Percentiles rank a stretch among this genome's conserved stretches.
Evolutionary conservation across 306 rosid genomes (phyloP).

Genomic region (Vigna mungo): DNA sequence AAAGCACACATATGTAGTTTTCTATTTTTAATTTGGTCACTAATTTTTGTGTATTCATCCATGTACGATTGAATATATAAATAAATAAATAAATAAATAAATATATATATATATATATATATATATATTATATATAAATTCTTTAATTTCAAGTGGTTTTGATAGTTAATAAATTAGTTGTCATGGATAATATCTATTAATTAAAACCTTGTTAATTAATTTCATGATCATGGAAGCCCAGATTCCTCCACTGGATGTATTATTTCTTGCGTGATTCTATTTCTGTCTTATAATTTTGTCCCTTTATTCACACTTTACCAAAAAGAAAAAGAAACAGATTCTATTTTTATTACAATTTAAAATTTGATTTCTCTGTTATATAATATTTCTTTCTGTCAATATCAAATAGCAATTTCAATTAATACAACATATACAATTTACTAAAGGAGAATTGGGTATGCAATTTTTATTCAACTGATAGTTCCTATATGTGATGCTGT

Average conservation of each 20-base stretch:
- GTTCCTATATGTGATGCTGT: not conserved
- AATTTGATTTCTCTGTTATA: not conserved
- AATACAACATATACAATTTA: not conserved
- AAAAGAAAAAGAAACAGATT: not conserved
- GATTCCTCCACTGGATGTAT: not conserved
- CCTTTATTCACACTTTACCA: not conserved
- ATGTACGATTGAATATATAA: no score
- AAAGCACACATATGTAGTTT: no score
- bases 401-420: not conserved
- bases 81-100: no score
- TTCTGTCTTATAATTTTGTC: slow-evolving; percentile 4
- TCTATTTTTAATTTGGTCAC: no score
- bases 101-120: no score
- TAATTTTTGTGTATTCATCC: no score
- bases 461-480: not conserved
- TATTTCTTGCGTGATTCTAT: slow-evolving; percentile 9
- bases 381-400: not conserved
- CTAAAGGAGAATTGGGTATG: no score
- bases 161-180: no score
- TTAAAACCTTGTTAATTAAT: not conserved
- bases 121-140: no score
- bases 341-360: not conserved
- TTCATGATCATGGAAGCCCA: not conserved
- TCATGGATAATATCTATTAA: no score
- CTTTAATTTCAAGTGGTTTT: no score